phyloP scores from a whole-genome alignment of 805 yeast genomes.

The Pichia heedii region DNA sequence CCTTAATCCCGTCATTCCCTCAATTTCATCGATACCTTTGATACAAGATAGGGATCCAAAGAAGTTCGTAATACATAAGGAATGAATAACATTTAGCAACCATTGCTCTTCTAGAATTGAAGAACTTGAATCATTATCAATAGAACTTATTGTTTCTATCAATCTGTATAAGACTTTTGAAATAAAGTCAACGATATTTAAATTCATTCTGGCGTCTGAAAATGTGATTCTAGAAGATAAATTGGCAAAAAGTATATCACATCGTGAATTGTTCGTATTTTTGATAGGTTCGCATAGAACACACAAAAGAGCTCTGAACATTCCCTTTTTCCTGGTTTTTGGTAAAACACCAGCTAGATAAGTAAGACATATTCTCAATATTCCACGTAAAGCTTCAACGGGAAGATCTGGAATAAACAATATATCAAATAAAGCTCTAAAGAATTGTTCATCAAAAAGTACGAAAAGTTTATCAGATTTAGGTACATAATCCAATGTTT shows the following conservation, averaged over 20 bases:
- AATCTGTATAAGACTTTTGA: slow-evolving; percentile 36
- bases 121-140: neutral
- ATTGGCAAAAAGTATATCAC: slow-evolving; percentile 28
- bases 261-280: slow-evolving; percentile 25
- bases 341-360: slow-evolving; percentile 38
- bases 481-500: slow-evolving; percentile 40
- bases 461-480: slow-evolving; percentile 18
- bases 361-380: slow-evolving; percentile 26
- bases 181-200: slow-evolving; percentile 36
- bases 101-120: slow-evolving; percentile 24
- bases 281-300: slow-evolving; percentile 14
- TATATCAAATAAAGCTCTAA: slow-evolving; percentile 17
- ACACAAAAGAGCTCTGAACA: slow-evolving; percentile 19
- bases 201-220: slow-evolving; percentile 36
- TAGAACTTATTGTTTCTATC: slow-evolving; percentile 24
- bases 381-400: slow-evolving; percentile 17
- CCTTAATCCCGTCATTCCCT: slow-evolving; percentile 12
- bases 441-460: slow-evolving; percentile 18
- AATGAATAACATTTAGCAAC: slow-evolving; percentile 7
- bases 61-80: slow-evolving; percentile 9
- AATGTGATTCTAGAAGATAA: slow-evolving; percentile 35
- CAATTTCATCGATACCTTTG: slow-evolving; percentile 22
- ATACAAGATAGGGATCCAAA: slow-evolving; percentile 11
- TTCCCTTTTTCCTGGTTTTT: slow-evolving; percentile 22
- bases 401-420: slow-evolving; percentile 16